Conservation (phyloP, 139 green algal genomes). For the Zygnema circumcarinatum region DNA sequence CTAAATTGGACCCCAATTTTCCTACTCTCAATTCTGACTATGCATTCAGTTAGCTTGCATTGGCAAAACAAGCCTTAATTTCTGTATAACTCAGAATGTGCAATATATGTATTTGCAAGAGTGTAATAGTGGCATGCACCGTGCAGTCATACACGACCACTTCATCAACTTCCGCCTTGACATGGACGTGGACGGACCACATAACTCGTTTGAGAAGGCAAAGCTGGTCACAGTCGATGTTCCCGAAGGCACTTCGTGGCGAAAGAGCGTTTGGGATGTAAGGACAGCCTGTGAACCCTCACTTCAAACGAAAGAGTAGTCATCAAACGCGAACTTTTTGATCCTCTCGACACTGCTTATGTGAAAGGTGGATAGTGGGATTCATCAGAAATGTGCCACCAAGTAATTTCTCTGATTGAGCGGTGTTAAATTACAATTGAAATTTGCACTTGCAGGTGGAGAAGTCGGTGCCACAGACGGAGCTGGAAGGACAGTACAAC, state of each 20-base stretch:
- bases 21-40: neutral
- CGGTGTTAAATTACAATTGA: no score
- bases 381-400: no score
- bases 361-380: no score
- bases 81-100: neutral
- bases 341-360: no score
- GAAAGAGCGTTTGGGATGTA: neutral
- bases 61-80: neutral
- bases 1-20: neutral
- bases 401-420: no score
- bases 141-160: neutral
- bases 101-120: neutral
- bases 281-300: no score
- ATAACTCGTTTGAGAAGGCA: neutral
- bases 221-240: neutral
- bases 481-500: neutral
- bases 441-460: neutral
- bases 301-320: no score
- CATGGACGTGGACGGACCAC: neutral
- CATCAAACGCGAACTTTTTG: no score
- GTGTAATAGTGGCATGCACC: neutral
- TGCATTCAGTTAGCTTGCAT: neutral
- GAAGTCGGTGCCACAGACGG: neutral
- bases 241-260: neutral
- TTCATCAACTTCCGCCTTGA: neutral